Conservation (phyloP, 768 basidiomycete species). For the Panaeolus papilionaceus region DNA sequence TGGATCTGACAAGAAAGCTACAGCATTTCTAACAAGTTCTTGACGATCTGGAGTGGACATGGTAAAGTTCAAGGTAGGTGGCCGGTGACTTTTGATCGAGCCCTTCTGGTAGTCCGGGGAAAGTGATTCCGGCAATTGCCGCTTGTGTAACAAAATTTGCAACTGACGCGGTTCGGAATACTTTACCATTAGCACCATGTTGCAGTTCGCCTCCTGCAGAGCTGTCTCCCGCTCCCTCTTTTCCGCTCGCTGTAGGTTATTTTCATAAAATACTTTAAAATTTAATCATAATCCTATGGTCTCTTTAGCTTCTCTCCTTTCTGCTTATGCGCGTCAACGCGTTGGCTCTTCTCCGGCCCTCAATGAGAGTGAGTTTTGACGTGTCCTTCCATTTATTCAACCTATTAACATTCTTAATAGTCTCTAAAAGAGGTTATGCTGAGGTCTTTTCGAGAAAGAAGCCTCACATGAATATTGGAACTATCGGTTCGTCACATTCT, state of each 20-base stretch:
- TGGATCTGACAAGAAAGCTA: constrained; percentile 85
- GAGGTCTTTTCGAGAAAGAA: constrained; percentile 79
- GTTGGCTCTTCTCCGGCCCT: constrained; percentile 33
- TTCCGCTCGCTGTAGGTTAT: constrained; percentile 49
- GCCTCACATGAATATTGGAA: constrained; percentile 96
- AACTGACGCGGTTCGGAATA: constrained; percentile 15
- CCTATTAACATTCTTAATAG: constrained; percentile 35
- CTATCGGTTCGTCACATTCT: constrained; percentile 65
- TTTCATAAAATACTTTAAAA: background rate
- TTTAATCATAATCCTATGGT: constrained; percentile 7
- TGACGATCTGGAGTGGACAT: constrained; percentile 65
- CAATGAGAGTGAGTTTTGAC: constrained; percentile 36
- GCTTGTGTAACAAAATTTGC: constrained; percentile 34
- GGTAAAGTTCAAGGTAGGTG: constrained; percentile 19
- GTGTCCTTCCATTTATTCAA: constrained; percentile 18
- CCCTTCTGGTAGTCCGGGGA: constrained; percentile 29
- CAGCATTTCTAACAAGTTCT: constrained; percentile 82
- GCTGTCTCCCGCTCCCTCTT: constrained; percentile 53
- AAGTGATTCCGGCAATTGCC: constrained; percentile 32
- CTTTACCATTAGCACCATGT: constrained; percentile 42
- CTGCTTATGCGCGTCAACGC: constrained; percentile 43
- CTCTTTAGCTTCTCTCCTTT: constrained; percentile 40
- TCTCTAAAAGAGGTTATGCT: constrained; percentile 73
- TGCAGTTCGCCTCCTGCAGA: constrained; percentile 58
- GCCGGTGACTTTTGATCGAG: constrained; percentile 5